Conservation (phyloP, 768 basidiomycete species). For the Ramaria rubella region DNA sequence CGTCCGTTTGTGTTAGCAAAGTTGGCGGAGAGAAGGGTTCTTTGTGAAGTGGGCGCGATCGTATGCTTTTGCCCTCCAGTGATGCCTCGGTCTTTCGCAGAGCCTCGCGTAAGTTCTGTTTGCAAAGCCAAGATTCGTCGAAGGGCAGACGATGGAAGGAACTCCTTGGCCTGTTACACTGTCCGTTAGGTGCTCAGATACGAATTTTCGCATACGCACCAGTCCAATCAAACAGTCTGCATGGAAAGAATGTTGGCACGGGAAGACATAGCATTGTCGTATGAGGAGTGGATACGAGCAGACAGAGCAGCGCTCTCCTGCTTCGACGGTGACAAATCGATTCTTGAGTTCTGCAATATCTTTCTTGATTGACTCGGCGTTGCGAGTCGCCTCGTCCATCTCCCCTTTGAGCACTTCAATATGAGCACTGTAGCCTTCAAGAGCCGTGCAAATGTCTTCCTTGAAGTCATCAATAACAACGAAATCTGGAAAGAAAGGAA, state of each 20-base stretch:
- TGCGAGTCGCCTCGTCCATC: conserved; percentile 93
- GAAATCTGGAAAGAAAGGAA: conserved; percentile 99
- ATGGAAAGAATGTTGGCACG: conserved; percentile 96
- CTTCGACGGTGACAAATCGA: conserved; percentile 88
- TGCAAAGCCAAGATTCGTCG: conserved; percentile 85
- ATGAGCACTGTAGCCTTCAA: conserved; percentile 89
- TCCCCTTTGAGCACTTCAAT: conserved; percentile 86
- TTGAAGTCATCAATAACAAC: conserved; percentile 99
- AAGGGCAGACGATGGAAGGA: conserved; percentile 72
- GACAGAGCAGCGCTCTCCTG: conserved; percentile 76
- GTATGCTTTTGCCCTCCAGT: conserved; percentile 19
- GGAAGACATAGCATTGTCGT: conserved; percentile 97
- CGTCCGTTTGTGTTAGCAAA: conserved; percentile 58
- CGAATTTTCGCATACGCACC: conserved; percentile 43
- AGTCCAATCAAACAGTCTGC: conserved; percentile 93
- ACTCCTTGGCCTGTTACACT: conserved; percentile 74
- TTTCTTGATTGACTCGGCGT: conserved; percentile 87
- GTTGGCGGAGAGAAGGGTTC: conserved; percentile 69
- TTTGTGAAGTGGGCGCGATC: conserved; percentile 37
- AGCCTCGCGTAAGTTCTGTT: conserved; percentile 66
- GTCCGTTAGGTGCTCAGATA: conserved; percentile 5
- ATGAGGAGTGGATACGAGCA: conserved; percentile 73
- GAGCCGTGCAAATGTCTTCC: conserved; percentile 91
- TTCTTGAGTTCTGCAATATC: conserved; percentile 81
- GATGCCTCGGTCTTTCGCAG: conserved; percentile 28